Evolutionary conservation across 2,329 filamentous ascomycete genomes (phyloP).

Genomic region (Colletotrichum truncatum): DNA sequence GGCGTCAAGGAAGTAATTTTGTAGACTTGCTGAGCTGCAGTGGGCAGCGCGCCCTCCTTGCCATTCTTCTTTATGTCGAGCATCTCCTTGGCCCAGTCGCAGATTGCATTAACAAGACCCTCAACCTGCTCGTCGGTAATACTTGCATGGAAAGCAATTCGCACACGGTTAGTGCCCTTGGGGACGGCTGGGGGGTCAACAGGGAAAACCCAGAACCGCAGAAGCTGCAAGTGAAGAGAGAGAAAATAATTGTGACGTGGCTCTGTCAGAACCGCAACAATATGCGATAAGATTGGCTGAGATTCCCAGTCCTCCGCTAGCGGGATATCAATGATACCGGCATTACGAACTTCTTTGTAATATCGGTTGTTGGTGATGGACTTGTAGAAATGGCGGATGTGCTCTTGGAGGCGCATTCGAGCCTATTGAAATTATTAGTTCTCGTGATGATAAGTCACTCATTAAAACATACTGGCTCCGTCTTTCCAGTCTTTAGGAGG

Average conservation of each 20-base stretch:
- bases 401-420: neutral
- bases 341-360: conserved; percentile 35
- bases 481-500: conserved; percentile 27
- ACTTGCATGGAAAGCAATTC: conserved; percentile 50
- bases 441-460: neutral
- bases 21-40: conserved; percentile 1
- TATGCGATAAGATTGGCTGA: conserved; percentile 36
- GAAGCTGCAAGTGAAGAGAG: conserved; percentile 35
- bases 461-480: neutral
- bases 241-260: conserved; percentile 35
- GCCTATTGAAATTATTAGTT: neutral
- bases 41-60: neutral
- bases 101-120: conserved; percentile 14
- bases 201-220: conserved; percentile 35
- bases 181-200: conserved; percentile 51
- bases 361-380: conserved; percentile 33
- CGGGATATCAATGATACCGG: conserved; percentile 39
- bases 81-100: conserved; percentile 30
- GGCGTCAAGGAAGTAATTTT: neutral
- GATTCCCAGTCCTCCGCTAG: conserved; percentile 38
- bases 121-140: conserved; percentile 47
- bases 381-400: conserved; percentile 34
- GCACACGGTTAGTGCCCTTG: conserved; percentile 45
- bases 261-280: conserved; percentile 39
- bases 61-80: neutral